These are phyloP conservation scores for Epichloe sp. DNA, from an alignment of 2,329 filamentous ascomycete genomes.

Conservation along the genomic window DNA sequence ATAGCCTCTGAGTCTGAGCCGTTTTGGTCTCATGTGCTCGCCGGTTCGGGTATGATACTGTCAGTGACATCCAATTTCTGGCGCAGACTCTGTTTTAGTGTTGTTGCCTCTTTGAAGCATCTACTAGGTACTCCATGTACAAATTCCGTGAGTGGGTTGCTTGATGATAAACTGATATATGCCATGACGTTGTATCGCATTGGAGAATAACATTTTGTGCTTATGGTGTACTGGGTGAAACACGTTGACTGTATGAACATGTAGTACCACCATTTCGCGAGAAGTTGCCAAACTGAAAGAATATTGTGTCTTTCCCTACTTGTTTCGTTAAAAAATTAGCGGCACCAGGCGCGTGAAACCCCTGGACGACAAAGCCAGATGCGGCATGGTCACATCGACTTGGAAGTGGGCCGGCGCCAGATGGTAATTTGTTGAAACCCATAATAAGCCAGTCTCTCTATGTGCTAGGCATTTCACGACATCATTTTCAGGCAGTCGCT, in stretches of 20 bases:
- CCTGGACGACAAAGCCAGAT: background rate
- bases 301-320: too few species aligned
- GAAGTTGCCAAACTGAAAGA: too few species aligned
- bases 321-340: background rate
- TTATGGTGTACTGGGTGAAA: too few species aligned
- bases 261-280: too few species aligned
- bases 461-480: background rate
- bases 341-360: background rate
- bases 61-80: constrained; percentile 14
- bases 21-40: constrained; percentile 35
- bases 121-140: constrained; percentile 22
- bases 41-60: constrained; percentile 17
- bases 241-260: too few species aligned
- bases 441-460: background rate
- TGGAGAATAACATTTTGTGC: too few species aligned
- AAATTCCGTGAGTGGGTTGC: constrained; percentile 15
- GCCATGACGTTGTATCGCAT: too few species aligned
- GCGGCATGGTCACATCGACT: background rate
- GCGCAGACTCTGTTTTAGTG: constrained; percentile 17
- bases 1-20: constrained; percentile 27
- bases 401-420: background rate
- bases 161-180: constrained; percentile 15
- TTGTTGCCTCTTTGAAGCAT: constrained; percentile 18
- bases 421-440: background rate
- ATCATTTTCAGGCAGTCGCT: background rate